Percentiles rank a stretch among this genome's conserved stretches.
Conservation (phyloP, 2,329 filamentous ascomycete species). For the Trichophyton equinum region DNA sequence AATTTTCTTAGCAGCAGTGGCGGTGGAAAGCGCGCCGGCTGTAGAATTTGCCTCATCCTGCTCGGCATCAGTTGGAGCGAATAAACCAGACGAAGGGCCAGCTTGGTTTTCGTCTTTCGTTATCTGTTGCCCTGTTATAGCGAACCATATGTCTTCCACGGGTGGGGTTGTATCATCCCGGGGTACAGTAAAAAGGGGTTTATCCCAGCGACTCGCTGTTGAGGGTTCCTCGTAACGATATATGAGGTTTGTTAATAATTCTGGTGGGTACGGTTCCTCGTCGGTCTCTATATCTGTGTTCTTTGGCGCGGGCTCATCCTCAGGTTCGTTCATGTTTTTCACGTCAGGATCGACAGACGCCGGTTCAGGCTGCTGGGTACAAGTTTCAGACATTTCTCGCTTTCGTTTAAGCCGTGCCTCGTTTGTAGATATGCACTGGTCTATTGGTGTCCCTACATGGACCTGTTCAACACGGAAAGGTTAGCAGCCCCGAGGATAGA, state of each 20-base stretch:
- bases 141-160: conserved; percentile 49
- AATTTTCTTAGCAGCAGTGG: conserved; percentile 1
- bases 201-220: conserved; percentile 53
- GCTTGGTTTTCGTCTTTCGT: conserved; percentile 10
- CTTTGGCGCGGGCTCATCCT: background rate
- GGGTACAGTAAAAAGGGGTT: conserved; percentile 51
- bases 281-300: conserved; percentile 9
- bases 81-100: conserved; percentile 5
- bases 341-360: background rate
- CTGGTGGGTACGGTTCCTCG: conserved; percentile 38
- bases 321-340: too few relatives aligned
- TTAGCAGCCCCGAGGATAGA: background rate
- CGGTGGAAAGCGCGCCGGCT: background rate
- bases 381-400: conserved; percentile 3
- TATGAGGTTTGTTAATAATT: conserved; percentile 50
- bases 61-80: background rate
- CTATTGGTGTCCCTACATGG: conserved; percentile 45
- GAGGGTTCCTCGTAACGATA: conserved; percentile 58
- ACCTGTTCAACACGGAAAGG: conserved; percentile 29
- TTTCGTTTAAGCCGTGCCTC: conserved; percentile 21
- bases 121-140: conserved; percentile 33
- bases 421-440: conserved; percentile 45
- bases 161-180: conserved; percentile 45
- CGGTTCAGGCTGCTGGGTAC: background rate
- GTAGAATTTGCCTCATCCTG: conserved; percentile 13